A percentile compares a stretch with the other conserved stretches of the same genome.
Evolutionary conservation across 1,284 basidiomycete genomes (phyloP).

Genomic region (Cutaneotrichosporon spelunceum): DNA sequence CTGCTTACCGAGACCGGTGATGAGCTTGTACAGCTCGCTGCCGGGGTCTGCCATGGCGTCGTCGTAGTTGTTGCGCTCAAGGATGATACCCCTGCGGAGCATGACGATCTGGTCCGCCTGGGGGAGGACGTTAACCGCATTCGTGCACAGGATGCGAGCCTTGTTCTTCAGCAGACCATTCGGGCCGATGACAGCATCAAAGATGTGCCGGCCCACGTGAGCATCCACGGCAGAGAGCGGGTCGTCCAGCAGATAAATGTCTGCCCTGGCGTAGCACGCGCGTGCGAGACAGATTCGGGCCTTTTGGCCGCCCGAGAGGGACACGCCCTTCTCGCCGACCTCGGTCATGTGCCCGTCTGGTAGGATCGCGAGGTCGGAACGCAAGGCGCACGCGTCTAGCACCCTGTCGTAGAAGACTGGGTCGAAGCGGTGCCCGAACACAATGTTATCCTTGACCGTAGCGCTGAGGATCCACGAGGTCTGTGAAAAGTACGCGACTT

Average conservation of each 20-base stretch:
- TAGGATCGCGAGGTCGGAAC: slow-evolving; percentile 73
- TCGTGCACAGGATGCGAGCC: slow-evolving; percentile 79
- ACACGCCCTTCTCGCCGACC: slow-evolving; percentile 62
- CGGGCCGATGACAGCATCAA: slow-evolving; percentile 86
- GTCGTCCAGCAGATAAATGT: slow-evolving; percentile 59
- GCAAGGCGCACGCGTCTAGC: slow-evolving; percentile 71
- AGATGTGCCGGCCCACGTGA: slow-evolving; percentile 64
- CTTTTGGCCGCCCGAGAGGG: slow-evolving; percentile 60
- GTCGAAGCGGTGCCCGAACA: slow-evolving; percentile 85
- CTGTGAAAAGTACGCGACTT: slow-evolving; percentile 83
- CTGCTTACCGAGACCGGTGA: slow-evolving; percentile 58
- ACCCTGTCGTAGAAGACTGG: slow-evolving; percentile 54
- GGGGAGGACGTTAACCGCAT: slow-evolving; percentile 78
- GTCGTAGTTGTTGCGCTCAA: slow-evolving; percentile 71
- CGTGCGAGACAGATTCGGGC: slow-evolving; percentile 61
- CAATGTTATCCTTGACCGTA: slow-evolving; percentile 79
- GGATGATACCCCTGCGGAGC: slow-evolving; percentile 76
- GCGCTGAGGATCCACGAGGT: slow-evolving; percentile 85
- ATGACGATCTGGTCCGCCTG: slow-evolving; percentile 77
- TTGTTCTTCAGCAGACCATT: slow-evolving; percentile 78
- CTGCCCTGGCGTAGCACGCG: slow-evolving; percentile 59
- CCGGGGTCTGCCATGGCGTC: slow-evolving; percentile 63
- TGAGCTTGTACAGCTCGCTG: slow-evolving; percentile 73
- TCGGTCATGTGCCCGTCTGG: slow-evolving; percentile 69
- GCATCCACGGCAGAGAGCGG: slow-evolving; percentile 62